Conservation (phyloP, 2,329 filamentous ascomycete genomes). For the Fusarium phyllophilum region DNA sequence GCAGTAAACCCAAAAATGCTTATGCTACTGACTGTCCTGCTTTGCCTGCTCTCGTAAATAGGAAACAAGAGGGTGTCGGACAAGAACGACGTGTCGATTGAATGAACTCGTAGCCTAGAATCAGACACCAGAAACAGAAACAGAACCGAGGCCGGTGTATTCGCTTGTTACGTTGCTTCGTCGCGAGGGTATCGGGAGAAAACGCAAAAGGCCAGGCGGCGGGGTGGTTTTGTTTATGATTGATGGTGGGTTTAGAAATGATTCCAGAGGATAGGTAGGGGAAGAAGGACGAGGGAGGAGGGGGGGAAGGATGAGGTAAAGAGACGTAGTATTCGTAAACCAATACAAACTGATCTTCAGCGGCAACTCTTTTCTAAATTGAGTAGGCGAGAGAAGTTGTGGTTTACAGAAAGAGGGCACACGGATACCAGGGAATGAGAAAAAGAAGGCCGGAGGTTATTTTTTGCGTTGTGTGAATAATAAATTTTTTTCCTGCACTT, state of each 20-base stretch:
- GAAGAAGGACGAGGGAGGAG: slow-evolving; percentile 17
- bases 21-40: slow-evolving; percentile 12
- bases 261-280: slow-evolving; percentile 9
- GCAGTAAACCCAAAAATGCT: slow-evolving; percentile 21
- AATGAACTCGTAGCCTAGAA: slow-evolving; percentile 10
- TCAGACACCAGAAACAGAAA: slow-evolving; percentile 5
- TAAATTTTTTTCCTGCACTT: slow-evolving; percentile 53
- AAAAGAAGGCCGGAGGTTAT: slow-evolving; percentile 48
- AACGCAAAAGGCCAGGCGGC: slow-evolving; percentile 19
- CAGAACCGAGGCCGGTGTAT: slow-evolving; percentile 7
- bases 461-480: slow-evolving; percentile 55
- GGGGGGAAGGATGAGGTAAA: neutral
- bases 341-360: slow-evolving; percentile 31
- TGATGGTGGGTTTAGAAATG: slow-evolving; percentile 4
- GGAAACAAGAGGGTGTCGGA: slow-evolving; percentile 22
- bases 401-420: slow-evolving; percentile 44
- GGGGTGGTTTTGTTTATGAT: slow-evolving; percentile 25
- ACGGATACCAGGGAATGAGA: slow-evolving; percentile 39
- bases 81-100: slow-evolving; percentile 18
- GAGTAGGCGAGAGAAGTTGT: slow-evolving; percentile 43
- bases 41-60: neutral
- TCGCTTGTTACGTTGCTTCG: slow-evolving; percentile 27
- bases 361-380: slow-evolving; percentile 45
- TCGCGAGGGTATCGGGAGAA: slow-evolving; percentile 27
- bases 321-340: slow-evolving; percentile 1